Conservation (phyloP, 202 grass and related monocot genomes). For the Cymbopogon flexuosus region DNA sequence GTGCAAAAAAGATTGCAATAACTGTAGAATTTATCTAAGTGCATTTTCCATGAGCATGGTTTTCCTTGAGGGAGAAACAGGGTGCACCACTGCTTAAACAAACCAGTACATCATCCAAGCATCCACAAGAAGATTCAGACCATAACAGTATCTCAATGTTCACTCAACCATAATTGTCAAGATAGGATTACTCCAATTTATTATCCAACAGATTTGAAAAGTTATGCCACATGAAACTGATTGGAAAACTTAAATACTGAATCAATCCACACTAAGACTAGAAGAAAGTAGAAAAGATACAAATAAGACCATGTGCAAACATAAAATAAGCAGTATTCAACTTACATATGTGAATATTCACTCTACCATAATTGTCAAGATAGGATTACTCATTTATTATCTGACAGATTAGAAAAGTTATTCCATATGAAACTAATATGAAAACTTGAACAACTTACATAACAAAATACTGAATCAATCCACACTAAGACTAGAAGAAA, state of each 20-base stretch:
- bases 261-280: not conserved
- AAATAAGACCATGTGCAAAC: not conserved
- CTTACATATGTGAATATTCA: no score
- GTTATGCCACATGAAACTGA: not conserved
- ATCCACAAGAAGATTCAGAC: not conserved
- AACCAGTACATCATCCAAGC: not conserved
- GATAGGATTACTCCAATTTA: not conserved
- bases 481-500: not conserved
- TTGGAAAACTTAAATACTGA: not conserved
- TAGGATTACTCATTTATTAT: not conserved
- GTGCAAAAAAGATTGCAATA: constrained; percentile 12
- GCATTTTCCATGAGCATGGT: not conserved
- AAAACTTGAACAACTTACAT: no score
- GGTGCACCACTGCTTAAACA: not conserved
- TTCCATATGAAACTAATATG: not conserved
- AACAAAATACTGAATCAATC: not conserved
- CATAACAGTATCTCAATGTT: not conserved
- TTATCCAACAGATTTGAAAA: not conserved
- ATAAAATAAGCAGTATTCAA: no score
- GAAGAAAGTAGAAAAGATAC: not conserved
- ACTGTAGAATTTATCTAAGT: not conserved
- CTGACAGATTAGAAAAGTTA: not conserved
- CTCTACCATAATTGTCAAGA: not conserved
- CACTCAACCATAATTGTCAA: not conserved
- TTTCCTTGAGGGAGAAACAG: not conserved